Base-by-base conservation (phyloP, 306 rosid species). In the Inga oerstediana region DNA sequence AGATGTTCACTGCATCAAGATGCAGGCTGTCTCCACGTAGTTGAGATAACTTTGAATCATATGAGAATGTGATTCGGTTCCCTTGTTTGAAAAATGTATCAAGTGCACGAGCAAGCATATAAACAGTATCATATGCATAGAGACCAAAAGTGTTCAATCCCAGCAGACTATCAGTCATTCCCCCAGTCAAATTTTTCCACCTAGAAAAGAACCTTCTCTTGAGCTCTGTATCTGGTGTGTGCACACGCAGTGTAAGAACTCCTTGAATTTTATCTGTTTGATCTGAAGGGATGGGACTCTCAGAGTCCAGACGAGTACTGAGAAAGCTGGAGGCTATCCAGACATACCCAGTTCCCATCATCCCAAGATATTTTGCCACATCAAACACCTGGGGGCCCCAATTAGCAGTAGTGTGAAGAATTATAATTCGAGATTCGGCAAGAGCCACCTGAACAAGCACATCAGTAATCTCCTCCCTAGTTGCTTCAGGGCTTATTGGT, bases 251-350 rank as follows among this genome's bases (percentile, higher is more conserved):
- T 4, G 99, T 82, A 80, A 96, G 61, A 79, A 91, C 90, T 79
- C 99, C 99, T 85, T 92, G 94, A 77, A 96, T 86, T 61, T 80
- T 75, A 82, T 89, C 93, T 82, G 74, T 85, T 37, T n/a, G 80
- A 78, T 83, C 84, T 19, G 84, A 12, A 74, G 94, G 72, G 34
- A 87, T 82, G 15, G 97, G 88, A 84, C 81, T 78, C 66, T 68
- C 73, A 11, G 90, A 87, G 79, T 96, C 99, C 41, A 93, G 51
- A 52, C 75, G 10, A 56, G 88, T 80, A 37, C 97, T 65, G 43
- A 96, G 91, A 92, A 93, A 96, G 85, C 75, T 83, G 48, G 97
- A 87, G 48, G 97, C 90, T 54, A 96, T 92, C 99, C 99, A 96
- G 13, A 96, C 99, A 86, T 91, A 93, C 7, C 99, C 98, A 58